These are phyloP conservation scores for Pulveroboletus sp. DNA, from an alignment of 768 basidiomycete species.

Conservation along the genomic window DNA sequence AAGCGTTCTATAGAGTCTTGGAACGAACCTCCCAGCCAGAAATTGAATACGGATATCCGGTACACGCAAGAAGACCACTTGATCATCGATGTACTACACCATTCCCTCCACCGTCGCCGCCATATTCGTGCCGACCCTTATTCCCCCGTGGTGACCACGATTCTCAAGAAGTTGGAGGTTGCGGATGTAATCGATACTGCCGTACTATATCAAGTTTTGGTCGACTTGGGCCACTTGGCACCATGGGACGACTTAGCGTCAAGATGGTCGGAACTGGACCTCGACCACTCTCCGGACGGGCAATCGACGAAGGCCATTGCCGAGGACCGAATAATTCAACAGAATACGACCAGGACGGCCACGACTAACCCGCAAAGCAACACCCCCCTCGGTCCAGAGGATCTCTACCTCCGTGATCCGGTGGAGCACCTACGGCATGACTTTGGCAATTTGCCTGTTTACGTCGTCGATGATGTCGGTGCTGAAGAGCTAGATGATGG, in stretches of 20 bases:
- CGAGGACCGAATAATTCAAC: conserved; percentile 26
- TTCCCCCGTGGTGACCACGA: conserved; percentile 42
- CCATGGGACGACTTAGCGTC: conserved; percentile 75
- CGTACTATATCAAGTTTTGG: conserved; percentile 45
- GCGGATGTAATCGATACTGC: conserved; percentile 28
- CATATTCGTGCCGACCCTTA: conserved; percentile 63
- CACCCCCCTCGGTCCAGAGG: conserved; percentile 52
- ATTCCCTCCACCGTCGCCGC: conserved; percentile 47
- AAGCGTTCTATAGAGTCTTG: conserved; percentile 29
- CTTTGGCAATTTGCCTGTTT: conserved; percentile 77
- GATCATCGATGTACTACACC: conserved; percentile 57
- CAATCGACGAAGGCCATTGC: conserved; percentile 33
- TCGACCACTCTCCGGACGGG: conserved; percentile 21
- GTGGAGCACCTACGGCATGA: conserved; percentile 76
- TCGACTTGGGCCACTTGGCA: conserved; percentile 68
- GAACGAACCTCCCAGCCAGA: conserved; percentile 28
- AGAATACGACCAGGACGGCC: conserved; percentile 12
- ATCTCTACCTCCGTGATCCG: conserved; percentile 60
- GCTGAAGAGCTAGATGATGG: conserved; percentile 95
- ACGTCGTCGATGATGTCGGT: conserved; percentile 74
- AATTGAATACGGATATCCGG: conserved; percentile 19
- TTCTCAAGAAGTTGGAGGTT: conserved; percentile 55
- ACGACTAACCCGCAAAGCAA: conserved; percentile 11
- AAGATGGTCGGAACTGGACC: conserved; percentile 34
- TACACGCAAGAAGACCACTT: conserved; percentile 53